Base-by-base conservation (phyloP, 345 rosid genomes). In the Turnera subulata region DNA sequence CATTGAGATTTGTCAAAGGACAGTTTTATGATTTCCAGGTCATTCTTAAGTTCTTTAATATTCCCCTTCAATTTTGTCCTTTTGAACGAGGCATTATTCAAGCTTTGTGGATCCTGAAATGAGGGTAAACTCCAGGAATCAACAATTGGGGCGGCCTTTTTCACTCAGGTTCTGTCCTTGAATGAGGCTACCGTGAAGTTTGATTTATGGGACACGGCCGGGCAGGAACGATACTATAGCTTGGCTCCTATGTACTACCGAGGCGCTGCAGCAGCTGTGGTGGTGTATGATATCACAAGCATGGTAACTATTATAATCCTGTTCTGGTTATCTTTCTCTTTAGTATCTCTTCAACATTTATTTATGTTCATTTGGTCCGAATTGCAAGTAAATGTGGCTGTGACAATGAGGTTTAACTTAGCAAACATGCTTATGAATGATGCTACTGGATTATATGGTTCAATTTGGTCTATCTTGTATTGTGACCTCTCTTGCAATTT, bases 191-290 rank as follows among this genome's bases (percentile, higher is more conserved):
- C 86, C 19, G 54, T 86, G 50, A 86, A 86, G 65, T 87, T 87
- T 70, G 95, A 87, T 55, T 78, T 84, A 73, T 87, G 95, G 91
- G 91, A 87, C 67, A 84, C 88, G 0, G 91, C 95, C 18, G 95
- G 91, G 35, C 95, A 87, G 73, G 95, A 87, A 64, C 64, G 95
- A 37, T 87, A 87, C 68, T 85, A 84, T 63, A 84, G 95, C 70
- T 77, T 87, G 76, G 91, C 95, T 65, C 95, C 95, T 1, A 84
- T 87, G 88, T 87, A 87, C 66, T 87, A 84, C 47, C 88, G 91
- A 0, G 91, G 95, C 33, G 91, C 95, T 21, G 88, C 95, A 20
- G 91, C 85, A 23, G 95, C 95, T 62, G 83, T 84, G 46, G 91
- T 84, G 67, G 86, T 82, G 50, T 82, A 87, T 56, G 95, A 84